phyloP scores from a whole-genome alignment of 495 filamentous ascomycete genomes.

The Polyplosphaeria fusca region DNA sequence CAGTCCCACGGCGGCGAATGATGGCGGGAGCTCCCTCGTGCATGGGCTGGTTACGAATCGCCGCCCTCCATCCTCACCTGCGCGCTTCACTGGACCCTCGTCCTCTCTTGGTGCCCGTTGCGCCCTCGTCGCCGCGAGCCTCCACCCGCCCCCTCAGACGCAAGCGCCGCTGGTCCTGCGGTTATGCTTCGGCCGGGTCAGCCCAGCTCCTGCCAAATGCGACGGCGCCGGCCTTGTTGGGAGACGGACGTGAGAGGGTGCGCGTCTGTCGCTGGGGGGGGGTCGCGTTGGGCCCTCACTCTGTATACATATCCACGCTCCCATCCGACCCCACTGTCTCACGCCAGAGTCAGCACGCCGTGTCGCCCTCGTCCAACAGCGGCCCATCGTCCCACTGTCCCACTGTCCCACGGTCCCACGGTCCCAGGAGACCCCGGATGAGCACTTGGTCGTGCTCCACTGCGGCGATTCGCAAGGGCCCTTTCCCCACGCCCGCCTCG shows the following conservation, averaged over 20 bases:
- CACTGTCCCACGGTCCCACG: slow-evolving; percentile 4
- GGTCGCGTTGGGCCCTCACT: slow-evolving; percentile 10
- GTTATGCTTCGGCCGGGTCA: slow-evolving; percentile 15
- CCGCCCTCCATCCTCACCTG: slow-evolving; percentile 7
- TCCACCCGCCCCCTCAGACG: slow-evolving; percentile 22
- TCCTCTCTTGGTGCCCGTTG: not conserved
- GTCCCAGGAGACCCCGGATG: slow-evolving; percentile 1
- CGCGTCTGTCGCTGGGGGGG: slow-evolving; percentile 10
- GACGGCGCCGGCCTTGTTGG: slow-evolving; percentile 19
- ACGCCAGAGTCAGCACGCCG: slow-evolving; percentile 23
- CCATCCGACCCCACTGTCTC: slow-evolving; percentile 13
- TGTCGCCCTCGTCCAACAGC: slow-evolving; percentile 18
- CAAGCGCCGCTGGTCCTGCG: slow-evolving; percentile 24
- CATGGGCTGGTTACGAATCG: slow-evolving; percentile 28
- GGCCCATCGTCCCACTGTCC: not conserved
- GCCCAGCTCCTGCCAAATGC: slow-evolving; percentile 22
- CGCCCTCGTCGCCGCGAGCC: slow-evolving; percentile 9
- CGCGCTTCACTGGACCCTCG: slow-evolving; percentile 24
- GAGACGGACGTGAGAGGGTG: slow-evolving; percentile 5
- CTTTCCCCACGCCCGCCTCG: slow-evolving; percentile 20
- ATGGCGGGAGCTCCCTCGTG: slow-evolving; percentile 19
- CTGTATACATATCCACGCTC: slow-evolving; percentile 21
- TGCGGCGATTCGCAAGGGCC: slow-evolving; percentile 16
- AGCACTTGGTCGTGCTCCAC: slow-evolving; percentile 19
- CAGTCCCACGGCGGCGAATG: slow-evolving; percentile 9